Evolutionary conservation across 768 basidiomycete genomes (phyloP).

Genomic region (Zangia roseola): DNA sequence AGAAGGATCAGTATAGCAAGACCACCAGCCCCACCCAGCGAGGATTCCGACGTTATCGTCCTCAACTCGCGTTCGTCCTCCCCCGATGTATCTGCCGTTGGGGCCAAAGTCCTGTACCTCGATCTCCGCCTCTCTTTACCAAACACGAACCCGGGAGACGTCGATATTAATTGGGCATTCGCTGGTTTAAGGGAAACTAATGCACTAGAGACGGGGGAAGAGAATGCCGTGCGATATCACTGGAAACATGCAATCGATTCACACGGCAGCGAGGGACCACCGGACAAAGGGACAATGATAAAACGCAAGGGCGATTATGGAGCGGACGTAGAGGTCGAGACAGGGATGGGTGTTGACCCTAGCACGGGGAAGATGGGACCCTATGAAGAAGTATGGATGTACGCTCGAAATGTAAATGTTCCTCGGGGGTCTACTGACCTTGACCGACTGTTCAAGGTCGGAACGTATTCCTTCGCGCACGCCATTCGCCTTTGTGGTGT

Average conservation of each 20-base stretch:
- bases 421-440: not conserved
- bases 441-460: slow-evolving; percentile 1
- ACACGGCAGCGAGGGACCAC: slow-evolving; percentile 5
- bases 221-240: slow-evolving; percentile 8
- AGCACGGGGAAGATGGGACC: slow-evolving; percentile 11
- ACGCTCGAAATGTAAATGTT: not conserved
- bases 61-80: slow-evolving; percentile 16
- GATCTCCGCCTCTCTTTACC: slow-evolving; percentile 17
- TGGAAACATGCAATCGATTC: slow-evolving; percentile 20
- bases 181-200: slow-evolving; percentile 14
- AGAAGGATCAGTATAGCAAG: slow-evolving; percentile 12
- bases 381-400: slow-evolving; percentile 25
- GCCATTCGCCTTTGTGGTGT: slow-evolving; percentile 18
- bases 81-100: not conserved
- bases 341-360: slow-evolving; percentile 10
- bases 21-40: slow-evolving; percentile 7
- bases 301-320: not conserved
- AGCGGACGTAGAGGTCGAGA: slow-evolving; percentile 16
- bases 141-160: not conserved
- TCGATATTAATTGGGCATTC: slow-evolving; percentile 15
- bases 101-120: slow-evolving; percentile 14
- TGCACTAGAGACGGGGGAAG: not conserved
- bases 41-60: slow-evolving; percentile 22
- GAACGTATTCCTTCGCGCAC: slow-evolving; percentile 5
- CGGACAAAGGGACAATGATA: slow-evolving; percentile 15